Evolutionary conservation across 2,329 filamentous ascomycete genomes (phyloP), one percentile per base, ranked within the genome.

Genomic region (Lachnellula willkommii): DNA sequence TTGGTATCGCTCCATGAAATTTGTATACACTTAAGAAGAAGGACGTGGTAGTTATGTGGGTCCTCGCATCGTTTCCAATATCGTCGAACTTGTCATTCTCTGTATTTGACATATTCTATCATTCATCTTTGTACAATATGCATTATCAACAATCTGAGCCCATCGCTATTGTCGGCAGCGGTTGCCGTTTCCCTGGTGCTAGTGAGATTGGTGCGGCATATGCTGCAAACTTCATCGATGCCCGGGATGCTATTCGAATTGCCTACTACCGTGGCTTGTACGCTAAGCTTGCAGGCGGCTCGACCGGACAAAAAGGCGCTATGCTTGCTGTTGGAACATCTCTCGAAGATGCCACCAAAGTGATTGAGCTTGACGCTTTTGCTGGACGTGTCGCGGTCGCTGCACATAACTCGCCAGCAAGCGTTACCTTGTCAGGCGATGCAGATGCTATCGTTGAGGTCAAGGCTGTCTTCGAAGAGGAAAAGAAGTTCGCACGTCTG

Each of bases 181-280:
- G 71, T 7, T 70, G 71, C 45, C 72, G 69, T 54, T 62, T 74
- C 0, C 72, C 73, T 1, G 68, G 71, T 42, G 69, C 63, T 39
- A n/a, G n/a, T 20, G 54, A 57, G 24, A 57, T 57, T 49, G 54
- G 17, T 2, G 55, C 55, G 5, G 74, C 75, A 0, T 77, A 74
- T 48, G 68, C 74, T 0, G 63, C 71, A 2, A 71, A 69, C 2
- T 62, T 64, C 1, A 40, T 75, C 1, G 64, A 61, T 8, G 59
- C 60, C 7, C 56, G 62, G 4, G 64, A 69, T 36, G 71, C 71
- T 17, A 63, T 69, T 24, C 49, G 39, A 14, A 46, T 58, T 32
- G 56, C 56, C 3, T 58, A 56, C 46, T 58, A 58, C 40, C 26
- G 56, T 15, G 56, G 56, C 9, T 35, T 32, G 4, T 32, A 51